Base-by-base conservation (phyloP, 306 rosid genomes). In the Lablab purpureus region DNA sequence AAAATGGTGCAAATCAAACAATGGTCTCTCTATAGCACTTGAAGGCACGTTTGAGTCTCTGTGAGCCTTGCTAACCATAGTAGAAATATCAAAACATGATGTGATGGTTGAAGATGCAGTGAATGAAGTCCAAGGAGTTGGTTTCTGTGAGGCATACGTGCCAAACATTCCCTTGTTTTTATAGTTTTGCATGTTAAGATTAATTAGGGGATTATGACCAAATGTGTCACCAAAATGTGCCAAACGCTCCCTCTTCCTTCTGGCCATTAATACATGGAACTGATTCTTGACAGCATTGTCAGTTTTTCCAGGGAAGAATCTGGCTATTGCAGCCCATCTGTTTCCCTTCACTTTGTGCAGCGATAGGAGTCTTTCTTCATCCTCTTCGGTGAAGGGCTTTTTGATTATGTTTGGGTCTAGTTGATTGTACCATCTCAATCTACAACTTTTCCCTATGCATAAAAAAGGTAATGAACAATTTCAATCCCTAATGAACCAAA, bases 351-450 rank as follows among this genome's bases (percentile, higher is more conserved):
- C 75, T 23, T 76, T 84, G 25, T 90, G 93, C 45, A 75, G 84
- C 0, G 89, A 67, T 19, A 90, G 72, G 10, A 90, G 85, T 58
- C 41, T 87, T 36, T 85, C 86, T 79, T 90, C 93, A 76, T 90
- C 93, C 17, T 80, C 88, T 8, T 74, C 86, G 12, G 74, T 85
- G 66, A 90, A 87, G 67, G 90, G 91, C 49, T 67, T 80, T 71
- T 84, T 90, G 51, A 82, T 85, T 22, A 90, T 90, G 45, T 84
- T 86, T 51, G 93, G 91, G 78, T 87, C 88, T 2, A 90, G 85
- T 55, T 90, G 93, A 81, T 90, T 90, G 86, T 90, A 90, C 93
- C 93, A 90, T 81, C 93, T 85, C 86, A 90, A 75, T 78, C 93
- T 86, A 71, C 93, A 90, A 37, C 93, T 90, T 75, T 90, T 90